These are phyloP conservation scores for Sclerotinia trifoliorum DNA, from an alignment of 2,329 filamentous ascomycete genomes.

Conservation along the genomic window DNA sequence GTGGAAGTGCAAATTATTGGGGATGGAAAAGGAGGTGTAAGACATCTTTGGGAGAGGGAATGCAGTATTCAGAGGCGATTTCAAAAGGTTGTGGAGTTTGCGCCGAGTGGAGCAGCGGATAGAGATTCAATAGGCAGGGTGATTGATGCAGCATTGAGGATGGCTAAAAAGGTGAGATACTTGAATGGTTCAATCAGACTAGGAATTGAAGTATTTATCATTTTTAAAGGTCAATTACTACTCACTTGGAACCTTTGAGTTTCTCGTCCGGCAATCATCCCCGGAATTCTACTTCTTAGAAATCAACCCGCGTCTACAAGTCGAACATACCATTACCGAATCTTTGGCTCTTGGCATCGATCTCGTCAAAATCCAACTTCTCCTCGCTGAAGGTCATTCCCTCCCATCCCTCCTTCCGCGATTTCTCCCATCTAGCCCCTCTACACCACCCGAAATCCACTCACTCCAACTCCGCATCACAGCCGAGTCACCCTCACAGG, in stretches of 20 bases:
- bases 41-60: constrained; percentile 48
- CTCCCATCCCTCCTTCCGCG: constrained; percentile 40
- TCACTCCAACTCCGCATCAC: constrained; percentile 48
- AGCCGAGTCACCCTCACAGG: constrained; percentile 44
- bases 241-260: constrained; percentile 64
- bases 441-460: constrained; percentile 38
- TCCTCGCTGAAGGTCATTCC: constrained; percentile 40
- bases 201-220: too few relatives aligned
- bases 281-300: constrained; percentile 45
- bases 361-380: constrained; percentile 41
- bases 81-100: constrained; percentile 59
- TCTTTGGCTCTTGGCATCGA: constrained; percentile 42
- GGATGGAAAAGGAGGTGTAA: constrained; percentile 49
- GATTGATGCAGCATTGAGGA: constrained; percentile 49
- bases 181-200: too few relatives aligned
- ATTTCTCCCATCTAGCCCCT: constrained; percentile 38
- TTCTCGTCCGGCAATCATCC: constrained; percentile 52
- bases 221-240: constrained; percentile 44
- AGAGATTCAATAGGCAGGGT: constrained; percentile 41
- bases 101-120: constrained; percentile 61
- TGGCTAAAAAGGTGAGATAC: constrained; percentile 49
- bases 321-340: constrained; percentile 40
- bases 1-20: constrained; percentile 53
- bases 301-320: constrained; percentile 38
- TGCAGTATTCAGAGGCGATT: constrained; percentile 52